phyloP scores from a whole-genome alignment of 1,139 yeast genomes.

The Yamadazyma jaroonii region DNA sequence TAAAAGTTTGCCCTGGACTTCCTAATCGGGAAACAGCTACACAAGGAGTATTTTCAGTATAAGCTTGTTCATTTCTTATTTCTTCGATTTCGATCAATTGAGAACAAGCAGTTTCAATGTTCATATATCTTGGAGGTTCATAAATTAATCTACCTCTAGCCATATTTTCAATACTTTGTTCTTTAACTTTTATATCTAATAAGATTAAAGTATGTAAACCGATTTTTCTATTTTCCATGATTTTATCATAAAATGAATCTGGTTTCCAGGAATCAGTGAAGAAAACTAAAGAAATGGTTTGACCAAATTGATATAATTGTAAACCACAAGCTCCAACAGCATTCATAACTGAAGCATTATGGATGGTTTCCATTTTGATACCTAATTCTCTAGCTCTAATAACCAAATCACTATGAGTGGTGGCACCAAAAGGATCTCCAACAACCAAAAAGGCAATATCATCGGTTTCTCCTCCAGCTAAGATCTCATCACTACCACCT shows the following conservation, averaged over 20 bases:
- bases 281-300: slow-evolving; percentile 91
- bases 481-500: slow-evolving; percentile 77
- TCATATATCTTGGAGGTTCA: slow-evolving; percentile 97
- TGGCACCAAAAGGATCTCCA: slow-evolving; percentile 98
- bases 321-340: slow-evolving; percentile 98
- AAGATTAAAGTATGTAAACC: slow-evolving; percentile 89
- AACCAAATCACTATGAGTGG: slow-evolving; percentile 93
- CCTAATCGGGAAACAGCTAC: slow-evolving; percentile 92
- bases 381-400: slow-evolving; percentile 84
- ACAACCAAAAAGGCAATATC: slow-evolving; percentile 94
- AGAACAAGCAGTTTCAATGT: slow-evolving; percentile 81
- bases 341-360: slow-evolving; percentile 96
- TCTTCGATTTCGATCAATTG: slow-evolving; percentile 89
- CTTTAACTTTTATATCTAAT: slow-evolving; percentile 93
- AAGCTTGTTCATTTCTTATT: slow-evolving; percentile 66
- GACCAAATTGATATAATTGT: slow-evolving; percentile 93
- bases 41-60: slow-evolving; percentile 85
- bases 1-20: slow-evolving; percentile 75
- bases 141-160: slow-evolving; percentile 89
- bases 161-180: slow-evolving; percentile 91
- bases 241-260: slow-evolving; percentile 87
- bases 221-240: slow-evolving; percentile 82
- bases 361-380: slow-evolving; percentile 77
- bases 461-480: slow-evolving; percentile 71
- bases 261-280: slow-evolving; percentile 97